Evolutionary conservation across 1,284 basidiomycete species (phyloP), one percentile per base, ranked within the genome.

Genomic region (Amylostereum areolatum): DNA sequence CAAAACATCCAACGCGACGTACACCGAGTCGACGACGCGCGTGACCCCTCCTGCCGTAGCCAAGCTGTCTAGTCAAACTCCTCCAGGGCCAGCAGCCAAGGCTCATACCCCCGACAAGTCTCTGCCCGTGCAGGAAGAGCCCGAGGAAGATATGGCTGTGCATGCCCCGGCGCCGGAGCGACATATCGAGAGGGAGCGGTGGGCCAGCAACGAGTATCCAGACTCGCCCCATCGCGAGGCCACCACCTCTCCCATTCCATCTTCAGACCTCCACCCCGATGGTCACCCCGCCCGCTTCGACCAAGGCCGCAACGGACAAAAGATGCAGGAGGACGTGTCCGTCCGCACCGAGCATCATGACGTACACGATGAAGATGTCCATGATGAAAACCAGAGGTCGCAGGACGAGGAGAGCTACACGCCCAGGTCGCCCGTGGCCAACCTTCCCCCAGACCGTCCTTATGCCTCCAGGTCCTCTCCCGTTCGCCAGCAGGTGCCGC

Each of bases 91-190:
- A 56, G 63, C 74, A 4, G 70, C 75, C 56, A 71, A 73, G 52
- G 70, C 73, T 3, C 79, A 82, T 32, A 80, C 80, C n/a, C 80
- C 85, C 2, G 85, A 86, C 61, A 74, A 82, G 43, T 85, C 85
- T 31, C 70, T 89, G 28, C 87, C 86, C 5, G 76, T 89, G 2
- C 85, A 89, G 62, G 85, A 89, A 61, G 85, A 89, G 55, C 72
- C 75, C 28, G 85, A 87, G 57, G 85, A 87, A 18, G 41, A 43
- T 4, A 28, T 24, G 41, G 27, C 33, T 34, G 49, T 50, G 32
- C 44, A 29, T 9, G 55, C 52, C 2, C 42, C 50, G 30, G 50
- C 52, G 55, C 39, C 46, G 56, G 83, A 62, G 46, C 63, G 67
- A 59, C 44, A 68, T 62, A 54, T 32, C 37, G 49, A 51, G 32